Percentiles rank a stretch among this genome's conserved stretches.
These are phyloP conservation scores for Ganoderma sp. DNA, from an alignment of 1,284 basidiomycete species.

Conservation along the genomic window DNA sequence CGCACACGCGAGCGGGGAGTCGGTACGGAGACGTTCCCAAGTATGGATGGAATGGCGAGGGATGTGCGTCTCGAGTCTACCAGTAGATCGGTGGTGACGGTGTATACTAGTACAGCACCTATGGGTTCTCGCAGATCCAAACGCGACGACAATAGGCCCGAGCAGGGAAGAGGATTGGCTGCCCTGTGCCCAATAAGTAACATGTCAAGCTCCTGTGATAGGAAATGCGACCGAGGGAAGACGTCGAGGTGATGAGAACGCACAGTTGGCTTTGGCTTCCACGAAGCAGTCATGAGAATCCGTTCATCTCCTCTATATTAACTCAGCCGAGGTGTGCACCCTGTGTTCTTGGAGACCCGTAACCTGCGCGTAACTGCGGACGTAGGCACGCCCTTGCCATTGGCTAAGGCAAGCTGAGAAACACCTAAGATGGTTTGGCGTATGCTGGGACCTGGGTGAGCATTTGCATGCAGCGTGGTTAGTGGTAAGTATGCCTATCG, in stretches of 20 bases:
- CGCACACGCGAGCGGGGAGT: neutral
- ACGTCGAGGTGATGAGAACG: constrained; percentile 1
- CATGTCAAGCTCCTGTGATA: neutral
- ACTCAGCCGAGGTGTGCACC: neutral
- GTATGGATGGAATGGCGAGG: neutral
- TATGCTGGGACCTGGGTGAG: neutral
- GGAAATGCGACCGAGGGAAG: neutral
- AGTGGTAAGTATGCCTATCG: neutral
- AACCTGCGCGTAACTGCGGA: constrained; percentile 3
- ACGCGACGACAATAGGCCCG: neutral
- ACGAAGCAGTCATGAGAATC: constrained; percentile 1
- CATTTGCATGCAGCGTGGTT: neutral
- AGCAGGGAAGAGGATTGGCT: neutral
- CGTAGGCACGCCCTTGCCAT: neutral
- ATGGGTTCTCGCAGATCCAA: too few species aligned
- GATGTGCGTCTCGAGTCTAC: neutral
- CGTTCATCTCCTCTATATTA: neutral
- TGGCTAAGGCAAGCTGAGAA: neutral
- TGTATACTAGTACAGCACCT: too few species aligned
- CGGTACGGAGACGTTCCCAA: neutral
- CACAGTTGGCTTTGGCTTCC: neutral
- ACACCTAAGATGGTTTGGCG: neutral
- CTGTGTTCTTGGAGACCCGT: neutral
- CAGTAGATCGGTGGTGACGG: neutral
- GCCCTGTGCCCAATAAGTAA: neutral